phyloP scores from a whole-genome alignment of 2,329 filamentous ascomycete species.

The Neurospora sp. region DNA sequence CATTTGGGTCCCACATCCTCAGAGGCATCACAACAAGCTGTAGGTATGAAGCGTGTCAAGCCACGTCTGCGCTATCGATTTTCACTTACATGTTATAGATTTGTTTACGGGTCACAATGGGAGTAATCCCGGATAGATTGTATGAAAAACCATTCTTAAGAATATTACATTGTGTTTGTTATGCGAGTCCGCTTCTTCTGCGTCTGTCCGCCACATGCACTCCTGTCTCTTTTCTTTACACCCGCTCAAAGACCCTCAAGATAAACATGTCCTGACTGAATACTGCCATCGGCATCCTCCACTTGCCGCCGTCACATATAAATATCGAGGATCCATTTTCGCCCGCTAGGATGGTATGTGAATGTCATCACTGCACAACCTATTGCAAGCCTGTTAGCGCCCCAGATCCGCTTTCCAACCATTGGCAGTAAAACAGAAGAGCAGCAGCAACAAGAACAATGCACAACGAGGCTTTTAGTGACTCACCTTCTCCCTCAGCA shows the following conservation, averaged over 20 bases:
- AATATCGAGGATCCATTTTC: neutral
- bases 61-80: neutral
- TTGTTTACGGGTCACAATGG: neutral
- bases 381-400: neutral
- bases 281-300: neutral
- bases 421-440: neutral
- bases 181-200: neutral
- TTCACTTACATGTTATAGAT: neutral
- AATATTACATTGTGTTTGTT: neutral
- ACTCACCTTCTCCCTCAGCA: conserved; percentile 83
- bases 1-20: neutral
- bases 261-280: neutral
- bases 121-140: neutral
- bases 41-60: neutral
- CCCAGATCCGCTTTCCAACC: neutral
- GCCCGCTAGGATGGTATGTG: neutral
- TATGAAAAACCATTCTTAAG: neutral
- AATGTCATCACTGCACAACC: neutral
- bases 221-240: neutral
- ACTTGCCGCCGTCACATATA: neutral
- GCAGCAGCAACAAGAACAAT: neutral
- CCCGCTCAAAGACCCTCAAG: neutral
- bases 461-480: neutral
- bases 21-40: neutral
- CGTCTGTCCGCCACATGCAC: neutral